Conservation (phyloP, 2,329 filamentous ascomycete genomes). For the Penicillium expansum region DNA sequence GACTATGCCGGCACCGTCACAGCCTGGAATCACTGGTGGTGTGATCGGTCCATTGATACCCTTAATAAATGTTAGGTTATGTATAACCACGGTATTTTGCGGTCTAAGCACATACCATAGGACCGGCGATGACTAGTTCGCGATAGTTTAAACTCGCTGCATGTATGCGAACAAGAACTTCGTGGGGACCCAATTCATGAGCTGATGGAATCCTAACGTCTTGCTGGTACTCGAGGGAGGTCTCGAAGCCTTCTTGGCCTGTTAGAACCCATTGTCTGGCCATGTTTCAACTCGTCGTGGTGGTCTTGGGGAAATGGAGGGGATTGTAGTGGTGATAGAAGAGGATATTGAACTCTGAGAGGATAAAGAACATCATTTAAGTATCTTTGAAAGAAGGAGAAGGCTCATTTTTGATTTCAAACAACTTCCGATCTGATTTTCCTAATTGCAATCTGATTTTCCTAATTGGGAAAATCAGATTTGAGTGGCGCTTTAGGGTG, state of each 20-base stretch:
- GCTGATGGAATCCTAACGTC: constrained; percentile 4
- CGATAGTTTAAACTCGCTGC: constrained; percentile 1
- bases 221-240: constrained; percentile 34
- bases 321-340: neutral
- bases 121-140: constrained; percentile 3
- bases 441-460: neutral
- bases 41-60: neutral
- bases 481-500: neutral
- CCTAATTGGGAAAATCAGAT: constrained; percentile 4
- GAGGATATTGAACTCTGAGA: neutral
- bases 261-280: constrained; percentile 34
- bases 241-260: constrained; percentile 36
- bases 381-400: neutral
- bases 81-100: neutral
- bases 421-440: neutral
- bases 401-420: neutral
- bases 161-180: neutral
- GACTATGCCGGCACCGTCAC: neutral
- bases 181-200: neutral
- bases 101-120: neutral
- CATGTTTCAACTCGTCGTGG: constrained; percentile 20
- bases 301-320: neutral
- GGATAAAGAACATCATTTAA: neutral
- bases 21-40: neutral
- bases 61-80: neutral